These are phyloP conservation scores for Termitomyces sp. DNA, from an alignment of 768 basidiomycete genomes.

Conservation along the genomic window DNA sequence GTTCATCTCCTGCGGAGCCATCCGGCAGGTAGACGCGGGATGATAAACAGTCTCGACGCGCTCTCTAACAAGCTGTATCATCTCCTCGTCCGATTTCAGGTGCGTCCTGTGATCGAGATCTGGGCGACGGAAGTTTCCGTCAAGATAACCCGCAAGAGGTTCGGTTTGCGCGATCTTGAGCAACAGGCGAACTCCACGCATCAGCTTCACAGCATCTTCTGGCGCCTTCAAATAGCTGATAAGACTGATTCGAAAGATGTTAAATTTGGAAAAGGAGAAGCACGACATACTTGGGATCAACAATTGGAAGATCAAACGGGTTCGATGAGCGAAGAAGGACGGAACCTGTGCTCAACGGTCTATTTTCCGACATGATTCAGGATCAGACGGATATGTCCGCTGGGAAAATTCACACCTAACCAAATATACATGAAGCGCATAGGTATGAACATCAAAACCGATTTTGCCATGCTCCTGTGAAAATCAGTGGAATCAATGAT, in stretches of 20 bases:
- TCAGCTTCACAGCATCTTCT: constrained; percentile 32
- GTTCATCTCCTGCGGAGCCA: constrained; percentile 33
- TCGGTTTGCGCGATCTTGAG: constrained; percentile 30
- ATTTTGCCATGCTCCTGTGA: constrained; percentile 29
- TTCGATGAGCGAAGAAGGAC: constrained; percentile 30
- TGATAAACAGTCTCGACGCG: constrained; percentile 44
- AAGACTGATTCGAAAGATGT: not conserved
- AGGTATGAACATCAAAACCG: constrained; percentile 34
- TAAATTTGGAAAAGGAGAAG: not conserved
- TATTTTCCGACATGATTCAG: constrained; percentile 7
- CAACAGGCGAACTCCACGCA: constrained; percentile 31
- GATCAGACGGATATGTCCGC: not conserved
- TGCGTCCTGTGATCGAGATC: constrained; percentile 32
- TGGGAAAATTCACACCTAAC: constrained; percentile 22
- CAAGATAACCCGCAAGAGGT: constrained; percentile 27
- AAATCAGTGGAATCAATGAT: not conserved
- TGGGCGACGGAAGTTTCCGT: constrained; percentile 22
- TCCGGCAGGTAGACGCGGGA: constrained; percentile 39
- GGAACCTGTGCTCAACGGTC: constrained; percentile 35
- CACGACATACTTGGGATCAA: constrained; percentile 32
- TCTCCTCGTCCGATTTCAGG: constrained; percentile 30
- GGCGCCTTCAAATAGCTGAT: constrained; percentile 31
- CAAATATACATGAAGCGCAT: constrained; percentile 31
- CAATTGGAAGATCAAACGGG: constrained; percentile 30
- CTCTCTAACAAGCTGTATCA: constrained; percentile 32